Base-by-base conservation (phyloP, 2,329 filamentous ascomycete genomes). In the Cordyceps cicadae region DNA sequence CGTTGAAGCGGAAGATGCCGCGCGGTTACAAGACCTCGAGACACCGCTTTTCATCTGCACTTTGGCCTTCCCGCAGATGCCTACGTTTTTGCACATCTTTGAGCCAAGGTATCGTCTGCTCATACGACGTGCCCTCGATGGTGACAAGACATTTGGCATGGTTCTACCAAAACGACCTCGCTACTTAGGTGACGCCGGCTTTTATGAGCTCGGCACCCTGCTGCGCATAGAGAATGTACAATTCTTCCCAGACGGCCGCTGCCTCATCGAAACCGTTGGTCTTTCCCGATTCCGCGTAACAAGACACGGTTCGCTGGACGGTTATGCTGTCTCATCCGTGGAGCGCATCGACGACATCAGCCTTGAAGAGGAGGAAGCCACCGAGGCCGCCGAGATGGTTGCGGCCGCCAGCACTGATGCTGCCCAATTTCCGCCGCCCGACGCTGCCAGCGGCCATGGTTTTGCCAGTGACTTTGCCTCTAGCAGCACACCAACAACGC, bases 91-190 rank as follows among this genome's bases (percentile, higher is more conserved):
- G 3, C 89, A 95, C 67, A 84, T 97, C n/a, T 96, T 96, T 69
- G 92, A 96, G 71, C 89, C 90, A n/a, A 83, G 89, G 7, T 96
- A 96, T 70, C 85, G 90, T 8, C 79, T 94, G n/a, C 94, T 96
- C 90, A 87, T 96, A 43, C 82, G 88, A 52, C 84, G 91, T 41
- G 88, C 85, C 0, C 77, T 95, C 58, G 87, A 92, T 64, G 85
- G 86, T 0, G 84, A 88, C 63, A 79, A 84, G 15, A 89, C 85
- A 26, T 96, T 97, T 68, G 92, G 92, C 26, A 96, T 96, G 89
- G 81, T 96, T 19, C 81, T 90, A 68, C 86, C 86, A 64, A 89
- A 87, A 65, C 76, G 83, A 75, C 53, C 71, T 64, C 61, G 77
- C 75, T 59, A 64, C 1, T 51, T 67, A 1, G 66, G 64, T 2